Percentiles rank a stretch among this genome's conserved stretches.
Conservation (phyloP, 768 basidiomycete genomes). For the Coprinopsis strossmayeri region DNA sequence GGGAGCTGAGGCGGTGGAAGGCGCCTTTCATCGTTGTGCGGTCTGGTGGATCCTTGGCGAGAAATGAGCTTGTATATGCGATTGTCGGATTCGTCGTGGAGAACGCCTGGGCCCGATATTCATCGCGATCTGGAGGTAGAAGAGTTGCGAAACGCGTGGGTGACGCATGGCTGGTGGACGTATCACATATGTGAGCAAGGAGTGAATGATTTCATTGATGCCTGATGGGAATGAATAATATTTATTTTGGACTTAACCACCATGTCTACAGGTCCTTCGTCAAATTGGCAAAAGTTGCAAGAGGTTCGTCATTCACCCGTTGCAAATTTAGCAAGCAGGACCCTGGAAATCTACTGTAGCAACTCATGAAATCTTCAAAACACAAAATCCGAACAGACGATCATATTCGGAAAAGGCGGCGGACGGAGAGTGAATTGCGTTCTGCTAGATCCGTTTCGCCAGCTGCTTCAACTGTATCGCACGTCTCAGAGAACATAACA, state of each 20-base stretch:
- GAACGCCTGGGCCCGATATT: too few relatives aligned
- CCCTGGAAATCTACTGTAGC: neutral
- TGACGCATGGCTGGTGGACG: too few relatives aligned
- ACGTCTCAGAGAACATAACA: neutral
- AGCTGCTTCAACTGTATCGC: neutral
- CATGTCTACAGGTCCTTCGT: slow-evolving; percentile 27
- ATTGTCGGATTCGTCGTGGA: too few relatives aligned
- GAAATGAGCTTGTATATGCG: too few relatives aligned
- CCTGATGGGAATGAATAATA: too few relatives aligned
- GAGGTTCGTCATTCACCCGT: slow-evolving; percentile 31
- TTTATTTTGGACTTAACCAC: too few relatives aligned
- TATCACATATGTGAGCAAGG: too few relatives aligned
- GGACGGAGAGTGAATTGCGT: neutral
- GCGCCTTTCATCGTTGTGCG: neutral
- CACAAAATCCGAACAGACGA: neutral
- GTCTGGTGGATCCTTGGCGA: too few relatives aligned
- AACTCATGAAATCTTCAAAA: slow-evolving; percentile 1
- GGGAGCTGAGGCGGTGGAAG: neutral
- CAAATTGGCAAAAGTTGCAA: slow-evolving; percentile 54
- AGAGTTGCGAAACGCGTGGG: too few relatives aligned
- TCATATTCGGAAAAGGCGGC: neutral
- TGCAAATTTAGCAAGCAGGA: slow-evolving; percentile 1
- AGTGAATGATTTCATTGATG: too few relatives aligned
- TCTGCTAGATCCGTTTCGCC: neutral
- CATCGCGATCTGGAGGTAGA: too few relatives aligned